A percentile compares a stretch with the other conserved stretches of the same genome.
Conservation (phyloP, 495 filamentous ascomycete genomes). For the Bryoglossum gracile region DNA sequence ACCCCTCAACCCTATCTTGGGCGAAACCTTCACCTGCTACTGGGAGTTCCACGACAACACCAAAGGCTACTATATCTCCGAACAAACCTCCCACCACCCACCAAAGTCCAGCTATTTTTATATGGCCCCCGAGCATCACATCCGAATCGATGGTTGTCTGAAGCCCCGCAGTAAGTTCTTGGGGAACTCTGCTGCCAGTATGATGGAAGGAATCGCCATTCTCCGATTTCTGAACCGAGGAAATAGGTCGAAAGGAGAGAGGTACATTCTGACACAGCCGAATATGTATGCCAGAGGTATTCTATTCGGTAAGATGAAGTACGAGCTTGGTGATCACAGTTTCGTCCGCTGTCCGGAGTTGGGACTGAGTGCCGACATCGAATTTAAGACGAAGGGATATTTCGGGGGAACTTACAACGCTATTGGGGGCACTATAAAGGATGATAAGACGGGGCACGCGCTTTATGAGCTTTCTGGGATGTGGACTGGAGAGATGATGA, state of each 20-base stretch:
- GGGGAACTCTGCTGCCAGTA: slow-evolving; percentile 92
- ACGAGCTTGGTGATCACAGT: slow-evolving; percentile 95
- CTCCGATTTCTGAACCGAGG: slow-evolving; percentile 76
- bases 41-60: slow-evolving; percentile 90
- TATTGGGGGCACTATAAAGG: slow-evolving; percentile 87
- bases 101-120: slow-evolving; percentile 99
- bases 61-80: slow-evolving; percentile 88
- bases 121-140: slow-evolving; percentile 91
- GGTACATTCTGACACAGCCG: slow-evolving; percentile 91
- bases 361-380: slow-evolving; percentile 81
- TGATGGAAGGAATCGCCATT: slow-evolving; percentile 96
- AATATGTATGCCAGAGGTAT: slow-evolving; percentile 99
- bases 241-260: slow-evolving; percentile 60
- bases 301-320: slow-evolving; percentile 98
- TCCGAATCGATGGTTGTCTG: slow-evolving; percentile 90
- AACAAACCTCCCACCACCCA: slow-evolving; percentile 97
- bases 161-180: slow-evolving; percentile 96
- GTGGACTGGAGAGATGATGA: slow-evolving; percentile 91
- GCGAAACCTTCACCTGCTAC: slow-evolving; percentile 89
- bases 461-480: slow-evolving; percentile 86
- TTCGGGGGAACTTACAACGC: slow-evolving; percentile 95
- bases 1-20: slow-evolving; percentile 92
- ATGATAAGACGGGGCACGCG: slow-evolving; percentile 75
- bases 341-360: slow-evolving; percentile 88
- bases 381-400: slow-evolving; percentile 98